These are phyloP conservation scores for Sistotremastrum niveocremeum DNA, from an alignment of 768 basidiomycete species.

Conservation along the genomic window DNA sequence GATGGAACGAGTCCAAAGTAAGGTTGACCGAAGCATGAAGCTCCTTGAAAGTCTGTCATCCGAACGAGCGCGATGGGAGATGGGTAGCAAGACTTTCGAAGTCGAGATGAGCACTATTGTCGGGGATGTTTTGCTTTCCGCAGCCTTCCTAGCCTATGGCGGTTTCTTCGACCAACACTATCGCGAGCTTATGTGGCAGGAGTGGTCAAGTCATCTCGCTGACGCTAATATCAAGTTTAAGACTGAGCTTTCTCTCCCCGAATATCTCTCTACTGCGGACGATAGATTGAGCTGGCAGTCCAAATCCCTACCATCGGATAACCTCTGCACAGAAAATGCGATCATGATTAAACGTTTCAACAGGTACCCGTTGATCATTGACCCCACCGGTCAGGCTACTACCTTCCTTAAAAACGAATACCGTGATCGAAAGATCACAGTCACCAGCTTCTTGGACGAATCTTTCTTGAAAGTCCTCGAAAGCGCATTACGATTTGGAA, in stretches of 20 bases:
- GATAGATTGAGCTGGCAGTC: slow-evolving; percentile 94
- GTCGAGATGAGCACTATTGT: slow-evolving; percentile 98
- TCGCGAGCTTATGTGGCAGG: slow-evolving; percentile 93
- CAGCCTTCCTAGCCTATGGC: slow-evolving; percentile 92
- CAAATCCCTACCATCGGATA: slow-evolving; percentile 90
- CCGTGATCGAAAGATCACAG: slow-evolving; percentile 91
- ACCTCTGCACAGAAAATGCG: slow-evolving; percentile 95
- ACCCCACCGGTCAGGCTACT: slow-evolving; percentile 95
- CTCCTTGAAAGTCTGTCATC: slow-evolving; percentile 89
- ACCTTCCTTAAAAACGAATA: slow-evolving; percentile 90
- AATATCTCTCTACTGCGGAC: slow-evolving; percentile 94
- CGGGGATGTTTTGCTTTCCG: slow-evolving; percentile 89
- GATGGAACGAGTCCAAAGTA: slow-evolving; percentile 95
- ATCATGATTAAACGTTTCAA: slow-evolving; percentile 98
- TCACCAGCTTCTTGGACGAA: slow-evolving; percentile 97
- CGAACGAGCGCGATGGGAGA: slow-evolving; percentile 88
- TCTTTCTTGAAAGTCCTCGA: slow-evolving; percentile 98
- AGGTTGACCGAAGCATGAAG: slow-evolving; percentile 95
- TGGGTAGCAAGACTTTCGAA: slow-evolving; percentile 90
- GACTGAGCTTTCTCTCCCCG: slow-evolving; percentile 79
- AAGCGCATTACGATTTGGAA: slow-evolving; percentile 97
- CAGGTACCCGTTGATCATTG: slow-evolving; percentile 94
- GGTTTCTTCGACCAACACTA: slow-evolving; percentile 99
- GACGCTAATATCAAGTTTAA: slow-evolving; percentile 91
- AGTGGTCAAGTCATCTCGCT: slow-evolving; percentile 80